These are phyloP conservation scores for Trichomonascaceae sp. DNA, from an alignment of 1,139 yeast genomes.

Conservation along the genomic window DNA sequence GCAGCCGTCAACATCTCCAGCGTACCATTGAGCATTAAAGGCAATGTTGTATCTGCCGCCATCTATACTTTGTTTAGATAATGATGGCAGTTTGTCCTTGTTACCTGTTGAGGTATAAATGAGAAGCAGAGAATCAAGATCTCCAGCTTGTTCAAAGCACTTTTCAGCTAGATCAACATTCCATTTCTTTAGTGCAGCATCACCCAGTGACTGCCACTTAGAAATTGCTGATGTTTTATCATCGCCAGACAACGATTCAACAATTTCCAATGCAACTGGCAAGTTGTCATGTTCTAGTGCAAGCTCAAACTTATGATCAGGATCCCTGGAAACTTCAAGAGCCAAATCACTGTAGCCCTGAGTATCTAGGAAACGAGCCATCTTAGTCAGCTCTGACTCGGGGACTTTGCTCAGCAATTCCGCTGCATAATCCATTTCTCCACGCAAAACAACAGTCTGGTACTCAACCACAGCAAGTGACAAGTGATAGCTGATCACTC, in stretches of 20 bases:
- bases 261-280: conserved; percentile 65
- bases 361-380: conserved; percentile 89
- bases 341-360: conserved; percentile 86
- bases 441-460: conserved; percentile 92
- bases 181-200: conserved; percentile 72
- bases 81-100: conserved; percentile 47
- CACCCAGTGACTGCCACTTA: conserved; percentile 92
- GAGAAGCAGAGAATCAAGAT: conserved; percentile 73
- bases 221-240: conserved; percentile 34
- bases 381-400: conserved; percentile 65
- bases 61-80: conserved; percentile 56
- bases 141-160: conserved; percentile 74
- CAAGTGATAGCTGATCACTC: conserved; percentile 73
- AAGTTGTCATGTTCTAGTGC: conserved; percentile 67
- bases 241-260: conserved; percentile 43
- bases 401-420: conserved; percentile 59
- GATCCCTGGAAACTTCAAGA: conserved; percentile 70
- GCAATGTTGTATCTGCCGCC: conserved; percentile 85
- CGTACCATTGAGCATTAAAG: conserved; percentile 85
- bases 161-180: conserved; percentile 75
- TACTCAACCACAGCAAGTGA: conserved; percentile 85
- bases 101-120: conserved; percentile 80
- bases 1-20: conserved; percentile 64
- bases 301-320: conserved; percentile 80
- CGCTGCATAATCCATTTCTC: conserved; percentile 75